Conservation (phyloP, 2,329 filamentous ascomycete genomes). For the Pseudogymnoascus sp. region DNA sequence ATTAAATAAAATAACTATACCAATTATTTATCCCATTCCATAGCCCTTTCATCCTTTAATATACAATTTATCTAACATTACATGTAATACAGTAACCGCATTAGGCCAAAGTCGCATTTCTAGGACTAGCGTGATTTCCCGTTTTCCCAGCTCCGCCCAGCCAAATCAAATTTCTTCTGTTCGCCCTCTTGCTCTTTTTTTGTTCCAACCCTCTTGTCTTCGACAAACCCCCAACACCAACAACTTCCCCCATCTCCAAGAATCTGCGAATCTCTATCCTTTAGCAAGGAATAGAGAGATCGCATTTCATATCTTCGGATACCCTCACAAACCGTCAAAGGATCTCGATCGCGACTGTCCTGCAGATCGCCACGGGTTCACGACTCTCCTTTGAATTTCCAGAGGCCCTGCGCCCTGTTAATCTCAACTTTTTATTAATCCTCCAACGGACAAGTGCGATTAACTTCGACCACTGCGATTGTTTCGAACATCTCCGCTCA, state of each 20-base stretch:
- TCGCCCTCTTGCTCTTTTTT: slow-evolving; percentile 7
- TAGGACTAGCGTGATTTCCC: slow-evolving; percentile 6
- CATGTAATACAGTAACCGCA: slow-evolving; percentile 4
- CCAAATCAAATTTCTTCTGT: slow-evolving; percentile 8
- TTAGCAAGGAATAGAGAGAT: slow-evolving; percentile 9
- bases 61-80: not conserved
- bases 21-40: not conserved
- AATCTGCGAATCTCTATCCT: slow-evolving; percentile 9
- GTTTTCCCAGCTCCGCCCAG: slow-evolving; percentile 8
- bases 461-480: slow-evolving; percentile 10
- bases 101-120: not conserved
- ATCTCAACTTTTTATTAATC: slow-evolving; percentile 5
- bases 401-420: slow-evolving; percentile 3
- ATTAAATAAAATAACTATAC: not conserved
- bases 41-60: not conserved
- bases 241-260: not conserved
- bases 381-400: slow-evolving; percentile 11
- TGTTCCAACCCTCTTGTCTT: slow-evolving; percentile 7
- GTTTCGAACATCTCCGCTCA: slow-evolving; percentile 3
- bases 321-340: not conserved
- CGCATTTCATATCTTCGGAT: slow-evolving; percentile 11
- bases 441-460: slow-evolving; percentile 8
- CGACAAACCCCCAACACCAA: slow-evolving; percentile 2
- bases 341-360: slow-evolving; percentile 7
- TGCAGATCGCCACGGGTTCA: slow-evolving; percentile 3